Percentiles rank a stretch among this genome's conserved stretches.
Evolutionary conservation across 2,329 filamentous ascomycete species (phyloP).

Genomic region (Orbilia blumenaviensis): DNA sequence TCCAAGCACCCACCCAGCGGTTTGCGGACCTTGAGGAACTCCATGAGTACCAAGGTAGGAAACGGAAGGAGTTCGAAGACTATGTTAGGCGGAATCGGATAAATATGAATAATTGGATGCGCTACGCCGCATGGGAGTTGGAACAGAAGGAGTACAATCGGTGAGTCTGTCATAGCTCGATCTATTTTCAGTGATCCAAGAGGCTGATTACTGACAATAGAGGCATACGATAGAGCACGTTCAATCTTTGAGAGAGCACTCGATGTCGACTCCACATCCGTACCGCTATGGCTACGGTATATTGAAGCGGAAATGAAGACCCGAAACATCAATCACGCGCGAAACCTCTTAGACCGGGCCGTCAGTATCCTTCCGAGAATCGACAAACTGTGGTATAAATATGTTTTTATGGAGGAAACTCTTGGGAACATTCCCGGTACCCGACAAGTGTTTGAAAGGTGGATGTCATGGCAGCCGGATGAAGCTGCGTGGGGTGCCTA

Average conservation of each 20-base stretch:
- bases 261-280: conserved; percentile 87
- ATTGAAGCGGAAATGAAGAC: conserved; percentile 96
- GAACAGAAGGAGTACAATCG: conserved; percentile 93
- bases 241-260: conserved; percentile 94
- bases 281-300: conserved; percentile 89
- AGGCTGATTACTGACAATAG: conserved; percentile 53
- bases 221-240: conserved; percentile 70
- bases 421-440: conserved; percentile 92
- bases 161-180: conserved; percentile 36
- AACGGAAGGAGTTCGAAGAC: conserved; percentile 95
- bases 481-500: conserved; percentile 95
- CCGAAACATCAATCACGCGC: conserved; percentile 93
- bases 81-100: conserved; percentile 94
- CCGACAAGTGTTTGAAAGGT: conserved; percentile 92
- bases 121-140: conserved; percentile 95
- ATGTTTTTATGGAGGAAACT: conserved; percentile 98
- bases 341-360: conserved; percentile 93
- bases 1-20: conserved; percentile 90
- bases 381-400: conserved; percentile 99
- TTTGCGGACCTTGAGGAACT: conserved; percentile 97
- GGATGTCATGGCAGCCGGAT: conserved; percentile 98
- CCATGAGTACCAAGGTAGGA: conserved; percentile 95
- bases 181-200: conserved; percentile 3
- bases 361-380: conserved; percentile 88
- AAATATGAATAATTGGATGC: conserved; percentile 99